Percentiles rank a stretch among this genome's conserved stretches.
Conservation (phyloP, 768 basidiomycete genomes). For the Tricholoma saponaceum region DNA sequence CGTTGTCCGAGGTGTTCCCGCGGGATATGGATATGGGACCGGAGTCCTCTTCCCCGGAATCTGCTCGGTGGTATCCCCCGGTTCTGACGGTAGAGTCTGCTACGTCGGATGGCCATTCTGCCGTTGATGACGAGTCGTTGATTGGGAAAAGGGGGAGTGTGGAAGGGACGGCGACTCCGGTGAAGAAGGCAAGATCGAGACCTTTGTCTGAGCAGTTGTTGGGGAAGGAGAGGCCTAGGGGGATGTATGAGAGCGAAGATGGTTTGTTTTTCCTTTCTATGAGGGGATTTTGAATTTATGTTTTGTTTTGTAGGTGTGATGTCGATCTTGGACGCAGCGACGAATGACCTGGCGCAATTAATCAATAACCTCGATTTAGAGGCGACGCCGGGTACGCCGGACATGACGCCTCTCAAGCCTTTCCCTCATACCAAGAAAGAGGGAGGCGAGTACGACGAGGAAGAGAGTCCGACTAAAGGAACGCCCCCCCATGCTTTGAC, state of each 20-base stretch:
- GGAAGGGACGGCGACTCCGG: slow-evolving; percentile 31
- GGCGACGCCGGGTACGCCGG: slow-evolving; percentile 63
- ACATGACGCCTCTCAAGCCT: slow-evolving; percentile 39
- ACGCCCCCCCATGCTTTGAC: neutral
- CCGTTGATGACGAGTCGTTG: slow-evolving; percentile 17
- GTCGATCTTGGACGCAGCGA: slow-evolving; percentile 74
- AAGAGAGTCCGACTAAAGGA: slow-evolving; percentile 30
- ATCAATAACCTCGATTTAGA: slow-evolving; percentile 81
- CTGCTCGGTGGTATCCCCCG: slow-evolving; percentile 4
- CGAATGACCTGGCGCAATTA: slow-evolving; percentile 72
- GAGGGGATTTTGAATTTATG: slow-evolving; percentile 5
- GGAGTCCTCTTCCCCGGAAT: neutral
- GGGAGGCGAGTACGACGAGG: neutral
- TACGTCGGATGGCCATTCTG: slow-evolving; percentile 47
- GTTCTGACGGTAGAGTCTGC: slow-evolving; percentile 48
- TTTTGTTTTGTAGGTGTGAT: slow-evolving; percentile 48
- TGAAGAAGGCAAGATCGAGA: slow-evolving; percentile 45
- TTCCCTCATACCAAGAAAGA: neutral
- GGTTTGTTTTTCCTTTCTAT: slow-evolving; percentile 29
- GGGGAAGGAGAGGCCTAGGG: slow-evolving; percentile 42
- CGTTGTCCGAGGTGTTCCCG: slow-evolving; percentile 58
- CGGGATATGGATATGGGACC: slow-evolving; percentile 28
- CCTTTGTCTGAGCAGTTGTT: slow-evolving; percentile 65
- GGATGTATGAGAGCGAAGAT: slow-evolving; percentile 51
- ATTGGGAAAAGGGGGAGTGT: slow-evolving; percentile 13